phyloP scores from a whole-genome alignment of 768 basidiomycete species.

The Megacollybia marginata region DNA sequence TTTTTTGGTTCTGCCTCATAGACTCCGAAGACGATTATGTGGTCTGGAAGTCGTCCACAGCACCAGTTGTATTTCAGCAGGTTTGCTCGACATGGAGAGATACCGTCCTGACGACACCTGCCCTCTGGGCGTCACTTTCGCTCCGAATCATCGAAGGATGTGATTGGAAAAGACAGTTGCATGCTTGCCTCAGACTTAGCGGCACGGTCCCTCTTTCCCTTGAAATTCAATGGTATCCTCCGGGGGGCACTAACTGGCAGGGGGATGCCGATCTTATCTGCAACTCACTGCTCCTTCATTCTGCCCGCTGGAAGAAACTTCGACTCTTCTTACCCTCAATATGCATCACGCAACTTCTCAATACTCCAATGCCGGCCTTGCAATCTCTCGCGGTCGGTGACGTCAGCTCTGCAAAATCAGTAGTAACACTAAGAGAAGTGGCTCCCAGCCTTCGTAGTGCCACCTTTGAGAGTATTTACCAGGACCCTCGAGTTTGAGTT shows the following conservation, averaged over 20 bases:
- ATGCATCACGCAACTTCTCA: not conserved
- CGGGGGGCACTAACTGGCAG: not conserved
- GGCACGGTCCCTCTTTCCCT: not conserved
- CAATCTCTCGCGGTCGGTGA: not conserved
- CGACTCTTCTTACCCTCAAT: not conserved
- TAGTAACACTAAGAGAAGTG: not conserved
- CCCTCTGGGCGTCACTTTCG: constrained; percentile 20
- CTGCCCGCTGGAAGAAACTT: not conserved
- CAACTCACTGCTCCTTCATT: not conserved
- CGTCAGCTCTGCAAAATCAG: not conserved
- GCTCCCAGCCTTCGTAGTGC: not conserved
- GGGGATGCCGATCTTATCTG: not conserved
- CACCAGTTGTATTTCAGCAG: constrained; percentile 18
- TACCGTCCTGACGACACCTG: constrained; percentile 21
- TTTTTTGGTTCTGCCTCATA: constrained; percentile 21
- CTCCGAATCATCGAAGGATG: not conserved
- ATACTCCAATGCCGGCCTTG: not conserved
- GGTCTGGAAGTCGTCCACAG: constrained; percentile 11
- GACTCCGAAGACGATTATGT: constrained; percentile 15
- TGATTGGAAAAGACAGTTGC: not conserved
- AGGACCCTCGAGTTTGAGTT: not conserved
- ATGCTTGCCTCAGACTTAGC: not conserved
- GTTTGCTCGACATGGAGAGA: constrained; percentile 23
- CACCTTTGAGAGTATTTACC: not conserved
- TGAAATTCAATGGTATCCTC: not conserved